Percentiles rank a stretch among this genome's conserved stretches.
These are phyloP conservation scores for Podila epigama DNA, from an alignment of 192 early-diverging fungal genomes.

Conservation along the genomic window DNA sequence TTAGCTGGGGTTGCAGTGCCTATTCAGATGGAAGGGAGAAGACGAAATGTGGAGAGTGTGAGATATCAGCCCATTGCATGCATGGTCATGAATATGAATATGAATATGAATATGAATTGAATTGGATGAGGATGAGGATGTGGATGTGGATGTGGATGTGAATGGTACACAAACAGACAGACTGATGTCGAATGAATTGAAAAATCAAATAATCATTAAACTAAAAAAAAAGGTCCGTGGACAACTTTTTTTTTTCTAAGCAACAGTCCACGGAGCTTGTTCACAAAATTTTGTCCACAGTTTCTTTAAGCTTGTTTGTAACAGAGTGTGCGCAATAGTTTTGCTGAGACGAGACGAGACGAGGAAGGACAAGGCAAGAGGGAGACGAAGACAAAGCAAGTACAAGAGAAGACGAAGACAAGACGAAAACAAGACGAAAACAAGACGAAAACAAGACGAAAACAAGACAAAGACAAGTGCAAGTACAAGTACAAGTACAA, in stretches of 20 bases:
- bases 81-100: background rate
- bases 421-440: background rate
- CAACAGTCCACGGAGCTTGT: background rate
- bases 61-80: background rate
- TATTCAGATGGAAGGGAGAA: constrained; percentile 14
- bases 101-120: background rate
- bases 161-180: background rate
- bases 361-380: background rate
- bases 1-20: constrained; percentile 65
- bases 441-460: background rate
- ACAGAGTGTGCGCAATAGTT: background rate
- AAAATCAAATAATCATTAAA: constrained; percentile 9
- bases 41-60: background rate
- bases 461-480: background rate
- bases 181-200: constrained; percentile 6
- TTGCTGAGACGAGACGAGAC: background rate
- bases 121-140: background rate
- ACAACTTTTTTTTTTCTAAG: background rate
- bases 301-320: background rate
- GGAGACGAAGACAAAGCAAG: too few species aligned
- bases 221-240: constrained; percentile 4
- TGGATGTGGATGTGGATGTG: background rate
- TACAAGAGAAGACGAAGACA: background rate
- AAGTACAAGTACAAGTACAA: background rate
- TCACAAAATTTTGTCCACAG: background rate